phyloP scores from a whole-genome alignment of 2,329 filamentous ascomycete species.

The Neofusicoccum umdonicola region DNA sequence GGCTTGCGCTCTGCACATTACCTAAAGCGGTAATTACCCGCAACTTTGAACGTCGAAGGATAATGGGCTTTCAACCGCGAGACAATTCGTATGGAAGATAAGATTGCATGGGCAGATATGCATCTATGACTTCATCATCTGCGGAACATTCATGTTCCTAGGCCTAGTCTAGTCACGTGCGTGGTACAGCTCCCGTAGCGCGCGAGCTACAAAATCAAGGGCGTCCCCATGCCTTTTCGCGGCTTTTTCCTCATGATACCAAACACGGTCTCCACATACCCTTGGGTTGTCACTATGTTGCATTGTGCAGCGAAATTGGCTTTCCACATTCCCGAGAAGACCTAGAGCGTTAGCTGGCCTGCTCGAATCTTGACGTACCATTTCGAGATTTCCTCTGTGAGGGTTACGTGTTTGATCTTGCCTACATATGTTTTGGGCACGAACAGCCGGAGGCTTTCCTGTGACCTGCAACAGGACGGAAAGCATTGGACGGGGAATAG shows the following conservation, averaged over 20 bases:
- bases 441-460: neutral
- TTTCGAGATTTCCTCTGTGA: neutral
- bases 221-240: neutral
- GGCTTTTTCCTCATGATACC: neutral
- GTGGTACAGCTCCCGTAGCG: neutral
- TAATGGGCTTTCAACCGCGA: neutral
- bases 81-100: neutral
- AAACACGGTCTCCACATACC: conserved; percentile 12
- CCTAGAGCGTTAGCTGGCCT: conserved; percentile 1
- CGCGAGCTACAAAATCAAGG: neutral
- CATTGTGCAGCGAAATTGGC: conserved; percentile 6
- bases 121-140: conserved; percentile 5
- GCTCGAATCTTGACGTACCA: neutral
- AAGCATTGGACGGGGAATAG: neutral
- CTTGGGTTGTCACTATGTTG: conserved; percentile 16
- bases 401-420: neutral
- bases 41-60: neutral
- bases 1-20: neutral
- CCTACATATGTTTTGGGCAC: neutral
- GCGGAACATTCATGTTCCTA: neutral
- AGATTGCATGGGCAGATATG: neutral
- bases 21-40: neutral
- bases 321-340: conserved; percentile 19
- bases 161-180: neutral
- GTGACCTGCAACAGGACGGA: neutral